Evolutionary conservation across 2,329 filamentous ascomycete species (phyloP).

Genomic region (Aspergillus piperis): DNA sequence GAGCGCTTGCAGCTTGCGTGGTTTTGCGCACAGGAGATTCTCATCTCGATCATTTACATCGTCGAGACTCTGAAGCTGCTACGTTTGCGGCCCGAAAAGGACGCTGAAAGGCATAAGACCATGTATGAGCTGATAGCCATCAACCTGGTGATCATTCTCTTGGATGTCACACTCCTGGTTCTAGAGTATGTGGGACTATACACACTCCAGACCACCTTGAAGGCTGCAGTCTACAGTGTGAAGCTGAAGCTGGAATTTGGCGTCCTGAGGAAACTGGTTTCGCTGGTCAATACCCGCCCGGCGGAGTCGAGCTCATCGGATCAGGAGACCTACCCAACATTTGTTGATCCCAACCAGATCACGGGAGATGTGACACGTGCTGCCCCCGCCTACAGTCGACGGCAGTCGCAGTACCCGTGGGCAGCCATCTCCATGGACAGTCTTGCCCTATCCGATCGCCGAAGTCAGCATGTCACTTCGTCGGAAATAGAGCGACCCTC

Average conservation of each 20-base stretch:
- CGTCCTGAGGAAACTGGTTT: conserved; percentile 48
- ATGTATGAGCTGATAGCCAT: conserved; percentile 53
- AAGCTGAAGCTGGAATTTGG: conserved; percentile 54
- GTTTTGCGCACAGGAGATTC: conserved; percentile 48
- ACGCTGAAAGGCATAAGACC: conserved; percentile 41
- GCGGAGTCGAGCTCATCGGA: conserved; percentile 35
- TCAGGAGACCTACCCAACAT: conserved; percentile 41
- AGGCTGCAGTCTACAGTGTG: conserved; percentile 51
- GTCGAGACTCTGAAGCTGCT: conserved; percentile 53
- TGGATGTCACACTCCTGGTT: conserved; percentile 49
- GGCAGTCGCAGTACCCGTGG: conserved; percentile 23
- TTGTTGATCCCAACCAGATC: conserved; percentile 44
- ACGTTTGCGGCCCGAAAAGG: conserved; percentile 35
- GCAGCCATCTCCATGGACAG: conserved; percentile 33
- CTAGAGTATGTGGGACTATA: conserved; percentile 48
- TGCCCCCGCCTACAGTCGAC: conserved; percentile 16
- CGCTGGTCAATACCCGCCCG: conserved; percentile 37
- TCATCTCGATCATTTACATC: conserved; percentile 54
- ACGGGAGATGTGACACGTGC: conserved; percentile 43
- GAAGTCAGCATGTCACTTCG: conserved; percentile 23
- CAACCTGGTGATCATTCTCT: conserved; percentile 50
- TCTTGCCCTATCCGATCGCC: conserved; percentile 26
- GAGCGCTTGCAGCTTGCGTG: conserved; percentile 46
- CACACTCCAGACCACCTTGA: conserved; percentile 48
- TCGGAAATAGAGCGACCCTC: conserved; percentile 20